These are phyloP conservation scores for Dactylis glomerata DNA, from an alignment of 176 grass and related monocot genomes.

Conservation along the genomic window DNA sequence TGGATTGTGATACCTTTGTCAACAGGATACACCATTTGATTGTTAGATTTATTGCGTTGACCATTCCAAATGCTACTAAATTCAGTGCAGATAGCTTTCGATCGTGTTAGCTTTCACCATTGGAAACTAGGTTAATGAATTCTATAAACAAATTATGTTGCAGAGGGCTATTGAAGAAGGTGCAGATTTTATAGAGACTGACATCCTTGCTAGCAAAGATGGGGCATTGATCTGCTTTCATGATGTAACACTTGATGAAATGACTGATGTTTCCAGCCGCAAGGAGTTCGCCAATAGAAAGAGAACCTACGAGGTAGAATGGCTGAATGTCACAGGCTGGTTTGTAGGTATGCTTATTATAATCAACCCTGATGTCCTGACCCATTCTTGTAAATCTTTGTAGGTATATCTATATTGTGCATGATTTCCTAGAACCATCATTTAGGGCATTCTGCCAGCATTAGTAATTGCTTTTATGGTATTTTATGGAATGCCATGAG, in stretches of 20 bases:
- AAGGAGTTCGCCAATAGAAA: constrained; percentile 72
- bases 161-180: constrained; percentile 95
- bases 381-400: constrained; percentile 14
- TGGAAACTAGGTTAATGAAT: neutral
- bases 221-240: constrained; percentile 91
- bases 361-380: neutral
- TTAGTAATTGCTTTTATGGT: neutral
- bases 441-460: neutral
- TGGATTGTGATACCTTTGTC: neutral
- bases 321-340: constrained; percentile 65
- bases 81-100: constrained; percentile 9
- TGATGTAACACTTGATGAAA: constrained; percentile 86
- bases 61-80: neutral
- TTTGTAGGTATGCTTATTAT: constrained; percentile 67
- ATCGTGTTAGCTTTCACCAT: neutral
- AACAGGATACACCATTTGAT: neutral
- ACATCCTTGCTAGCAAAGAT: constrained; percentile 90
- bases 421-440: neutral
- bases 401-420: neutral
- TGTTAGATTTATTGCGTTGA: neutral
- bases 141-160: constrained; percentile 4
- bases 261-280: constrained; percentile 60
- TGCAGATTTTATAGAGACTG: constrained; percentile 96
- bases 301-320: constrained; percentile 93
- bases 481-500: neutral